Base-by-base conservation (phyloP, 345 rosid species). In the Passiflora organensis region DNA sequence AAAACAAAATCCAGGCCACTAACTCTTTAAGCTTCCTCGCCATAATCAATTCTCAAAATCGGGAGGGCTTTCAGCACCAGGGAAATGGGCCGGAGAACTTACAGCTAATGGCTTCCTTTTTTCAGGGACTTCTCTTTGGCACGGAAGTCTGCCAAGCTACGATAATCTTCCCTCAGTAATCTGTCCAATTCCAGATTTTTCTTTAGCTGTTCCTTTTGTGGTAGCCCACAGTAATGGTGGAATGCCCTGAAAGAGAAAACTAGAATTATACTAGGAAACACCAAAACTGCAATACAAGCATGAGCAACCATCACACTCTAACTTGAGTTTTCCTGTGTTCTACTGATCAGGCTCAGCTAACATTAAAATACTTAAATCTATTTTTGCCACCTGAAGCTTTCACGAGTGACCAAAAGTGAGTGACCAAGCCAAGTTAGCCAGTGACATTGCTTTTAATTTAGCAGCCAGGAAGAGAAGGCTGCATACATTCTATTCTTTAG, bases 121-220 rank as follows among this genome's bases (percentile, higher is more conserved):
- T 76, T 77, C 2, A 43, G 44, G 5, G 45, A 25, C 50, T 49
- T 59, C 45, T 81, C 95, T 71, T 75, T 86, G 46, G 78, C 59
- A 2, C 82, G 87, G 76, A 93, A 93, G 56, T 93, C 97, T 0
- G 71, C 82, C 69, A 94, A 51, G 74, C 78, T 68, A 17, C 76
- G 69, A 58, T 73, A 87, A 58, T 83, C 88, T 57, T 83, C 88
- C 44, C 68, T 78, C 10, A 94, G 80, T 68, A 94, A 65, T 71
- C 73, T 86, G 69, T 94, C 95, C 72, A 89, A 63, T 60, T 94
- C 91, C 1, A 85, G 88, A 53, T 72, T 81, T 71, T 86, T 85
- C 79, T 66, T 74, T 32, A 89, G 45, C 12, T 77, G 79, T 51
- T 73, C 85, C 58, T 73, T 76, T 34, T 57, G 60, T 11, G 51